A percentile compares a stretch with the other conserved stretches of the same genome.
phyloP scores from a whole-genome alignment of 1,284 basidiomycete genomes.

The Fistulinella staudtii region DNA sequence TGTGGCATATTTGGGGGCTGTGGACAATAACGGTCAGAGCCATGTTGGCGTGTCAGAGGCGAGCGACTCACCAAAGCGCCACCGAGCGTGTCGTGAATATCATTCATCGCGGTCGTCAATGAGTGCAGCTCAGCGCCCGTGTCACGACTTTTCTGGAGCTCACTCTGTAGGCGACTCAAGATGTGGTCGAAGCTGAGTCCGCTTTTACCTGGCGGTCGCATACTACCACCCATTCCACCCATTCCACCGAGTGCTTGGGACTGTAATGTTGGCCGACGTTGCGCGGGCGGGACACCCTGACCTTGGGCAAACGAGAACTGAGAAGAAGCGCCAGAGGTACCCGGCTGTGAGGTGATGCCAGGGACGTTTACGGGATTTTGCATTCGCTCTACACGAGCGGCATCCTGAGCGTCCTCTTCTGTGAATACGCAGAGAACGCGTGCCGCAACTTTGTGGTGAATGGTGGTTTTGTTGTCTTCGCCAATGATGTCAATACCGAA shows the following conservation, averaged over 20 bases:
- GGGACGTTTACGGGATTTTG: conserved; percentile 21
- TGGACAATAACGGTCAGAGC: conserved; percentile 9
- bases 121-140: conserved; percentile 86
- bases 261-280: conserved; percentile 54
- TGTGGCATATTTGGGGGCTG: conserved; percentile 58
- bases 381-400: conserved; percentile 58
- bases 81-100: conserved; percentile 90
- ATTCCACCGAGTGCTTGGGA: conserved; percentile 60
- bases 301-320: conserved; percentile 38
- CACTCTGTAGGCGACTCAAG: conserved; percentile 74
- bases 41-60: not conserved
- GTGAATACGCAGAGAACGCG: conserved; percentile 87
- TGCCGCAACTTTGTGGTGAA: conserved; percentile 97
- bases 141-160: conserved; percentile 92
- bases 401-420: conserved; percentile 78
- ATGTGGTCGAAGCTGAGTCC: conserved; percentile 84
- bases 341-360: conserved; percentile 27
- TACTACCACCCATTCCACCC: conserved; percentile 70
- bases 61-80: conserved; percentile 65
- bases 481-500: conserved; percentile 99
- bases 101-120: conserved; percentile 79
- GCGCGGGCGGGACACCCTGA: conserved; percentile 35
- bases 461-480: conserved; percentile 97
- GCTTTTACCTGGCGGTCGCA: conserved; percentile 69
- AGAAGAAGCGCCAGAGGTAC: conserved; percentile 26